Conservation (phyloP, 352 stramenopile species). For the Phytopythium delawarense region DNA sequence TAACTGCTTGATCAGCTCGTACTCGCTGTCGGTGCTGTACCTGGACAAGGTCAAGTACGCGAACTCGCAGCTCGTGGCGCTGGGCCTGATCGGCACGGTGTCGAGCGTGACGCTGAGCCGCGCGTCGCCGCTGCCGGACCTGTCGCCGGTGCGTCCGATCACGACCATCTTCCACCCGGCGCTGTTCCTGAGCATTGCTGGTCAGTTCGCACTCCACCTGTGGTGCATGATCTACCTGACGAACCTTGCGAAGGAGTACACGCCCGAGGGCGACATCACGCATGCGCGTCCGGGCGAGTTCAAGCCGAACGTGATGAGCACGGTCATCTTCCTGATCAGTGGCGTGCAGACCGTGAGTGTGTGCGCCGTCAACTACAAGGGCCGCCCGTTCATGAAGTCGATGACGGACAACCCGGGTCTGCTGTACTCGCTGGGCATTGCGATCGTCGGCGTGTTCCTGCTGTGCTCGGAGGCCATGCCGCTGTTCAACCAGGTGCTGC, state of each 20-base stretch:
- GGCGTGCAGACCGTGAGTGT: constrained; percentile 95
- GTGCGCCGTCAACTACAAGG: constrained; percentile 99
- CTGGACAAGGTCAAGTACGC: constrained; percentile 98
- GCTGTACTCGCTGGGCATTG: constrained; percentile 89
- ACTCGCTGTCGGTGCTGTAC: constrained; percentile 98
- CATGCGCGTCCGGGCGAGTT: constrained; percentile 90
- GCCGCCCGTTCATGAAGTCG: constrained; percentile 97
- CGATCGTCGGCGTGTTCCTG: constrained; percentile 87
- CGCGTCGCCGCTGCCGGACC: constrained; percentile 91
- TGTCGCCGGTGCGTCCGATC: constrained; percentile 92
- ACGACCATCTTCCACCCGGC: constrained; percentile 94
- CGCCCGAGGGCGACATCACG: constrained; percentile 69
- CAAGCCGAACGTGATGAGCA: constrained; percentile 98
- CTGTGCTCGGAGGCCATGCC: constrained; percentile 90
- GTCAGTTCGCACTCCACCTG: constrained; percentile 96
- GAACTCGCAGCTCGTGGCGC: constrained; percentile 94
- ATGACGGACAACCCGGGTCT: constrained; percentile 96
- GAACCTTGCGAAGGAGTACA: constrained; percentile 90
- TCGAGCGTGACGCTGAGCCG: constrained; percentile 85
- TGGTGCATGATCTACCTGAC: constrained; percentile 91
- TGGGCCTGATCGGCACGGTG: constrained; percentile 85
- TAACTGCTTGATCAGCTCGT: constrained; percentile 98
- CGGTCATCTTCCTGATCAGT: constrained; percentile 97
- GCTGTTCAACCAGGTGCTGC: constrained; percentile 90
- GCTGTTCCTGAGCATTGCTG: constrained; percentile 92